These are phyloP conservation scores for Rasamsonia emersonii DNA, from an alignment of 2,329 filamentous ascomycete species.

Conservation along the genomic window DNA sequence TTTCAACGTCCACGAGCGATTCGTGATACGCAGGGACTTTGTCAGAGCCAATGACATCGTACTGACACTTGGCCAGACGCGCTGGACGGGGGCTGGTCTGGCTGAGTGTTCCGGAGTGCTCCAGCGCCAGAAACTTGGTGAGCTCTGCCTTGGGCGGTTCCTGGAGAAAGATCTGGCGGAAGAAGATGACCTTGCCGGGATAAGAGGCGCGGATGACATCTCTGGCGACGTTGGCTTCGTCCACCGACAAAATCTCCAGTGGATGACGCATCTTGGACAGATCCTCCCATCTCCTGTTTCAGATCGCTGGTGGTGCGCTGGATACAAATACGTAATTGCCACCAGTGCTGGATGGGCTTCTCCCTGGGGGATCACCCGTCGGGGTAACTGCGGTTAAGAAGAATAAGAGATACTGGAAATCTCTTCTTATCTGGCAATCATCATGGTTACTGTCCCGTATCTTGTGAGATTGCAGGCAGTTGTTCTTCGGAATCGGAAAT, in stretches of 20 bases:
- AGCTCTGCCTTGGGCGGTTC: slow-evolving; percentile 44
- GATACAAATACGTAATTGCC: too few species aligned
- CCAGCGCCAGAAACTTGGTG: slow-evolving; percentile 39
- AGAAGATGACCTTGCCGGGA: slow-evolving; percentile 27
- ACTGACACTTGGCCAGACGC: slow-evolving; percentile 46
- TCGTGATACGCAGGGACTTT: slow-evolving; percentile 48
- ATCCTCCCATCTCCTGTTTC: not conserved
- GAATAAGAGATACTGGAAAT: too few species aligned
- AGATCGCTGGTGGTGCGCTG: too few species aligned
- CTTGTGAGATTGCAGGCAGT: too few species aligned
- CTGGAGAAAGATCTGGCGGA: slow-evolving; percentile 44
- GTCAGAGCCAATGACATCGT: slow-evolving; percentile 47
- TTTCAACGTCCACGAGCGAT: slow-evolving; percentile 42
- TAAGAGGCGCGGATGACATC: slow-evolving; percentile 22
- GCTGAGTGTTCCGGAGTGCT: slow-evolving; percentile 37
- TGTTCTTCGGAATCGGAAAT: too few species aligned
- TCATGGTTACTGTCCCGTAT: too few species aligned
- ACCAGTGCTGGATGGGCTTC: too few species aligned
- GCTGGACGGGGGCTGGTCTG: slow-evolving; percentile 37
- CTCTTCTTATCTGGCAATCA: too few species aligned
- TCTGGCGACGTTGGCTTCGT: slow-evolving; percentile 26
- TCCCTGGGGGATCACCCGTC: too few species aligned
- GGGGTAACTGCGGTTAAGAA: too few species aligned
- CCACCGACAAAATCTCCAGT: slow-evolving; percentile 24
- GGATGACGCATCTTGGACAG: slow-evolving; percentile 15